Evolutionary conservation across 768 basidiomycete species (phyloP), one percentile per base, ranked within the genome.

Genomic region (Amanita exitialis): DNA sequence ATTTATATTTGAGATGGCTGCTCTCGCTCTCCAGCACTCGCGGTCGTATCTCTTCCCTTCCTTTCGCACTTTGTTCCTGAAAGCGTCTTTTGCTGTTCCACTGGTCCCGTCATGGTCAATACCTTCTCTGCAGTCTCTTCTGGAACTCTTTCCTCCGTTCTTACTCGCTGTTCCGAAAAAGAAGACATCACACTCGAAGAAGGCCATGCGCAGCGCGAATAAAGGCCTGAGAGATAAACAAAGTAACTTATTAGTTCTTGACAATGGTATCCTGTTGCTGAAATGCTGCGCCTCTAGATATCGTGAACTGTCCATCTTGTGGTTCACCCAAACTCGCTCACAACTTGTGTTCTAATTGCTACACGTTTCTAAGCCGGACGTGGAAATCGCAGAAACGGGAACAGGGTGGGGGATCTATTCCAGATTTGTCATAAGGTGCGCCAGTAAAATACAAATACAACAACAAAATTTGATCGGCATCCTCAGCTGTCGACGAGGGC

Each of bases 201-300:
- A 98, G 66, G 78, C 85, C n/a, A 95, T 95, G 92, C 77, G 94
- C 37, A 82, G 82, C 55, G 86, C 93, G 13, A 92, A 93, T 67
- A 98, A 98, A 66, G 92, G 93, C 1, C 69, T 96, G 59, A 90
- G 93, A 65, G 93, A 97, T 67, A 94, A 91, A 66, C 82, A 82
- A 54, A 92, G 95, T 92, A 60, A 54, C 81, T 67, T 6, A 18
- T 15, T 57, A 54, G 28, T 10, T 49, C 16, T 35, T 35, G 36
- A 44, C 21, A 43, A 27, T 32, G 18, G 21, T 25, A 44, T 16
- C 21, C 55, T 20, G 43, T 15, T 44, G 28, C 38, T 56, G 36
- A 53, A 38, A 37, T 18, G 6, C 23, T 15, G 44, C 32, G 25
- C 37, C 25, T 28, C 51, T 61, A 98, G 94, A 94, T 63, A 80